These are phyloP conservation scores for Nasturtium officinale DNA, from an alignment of 345 rosid species.

Conservation along the genomic window DNA sequence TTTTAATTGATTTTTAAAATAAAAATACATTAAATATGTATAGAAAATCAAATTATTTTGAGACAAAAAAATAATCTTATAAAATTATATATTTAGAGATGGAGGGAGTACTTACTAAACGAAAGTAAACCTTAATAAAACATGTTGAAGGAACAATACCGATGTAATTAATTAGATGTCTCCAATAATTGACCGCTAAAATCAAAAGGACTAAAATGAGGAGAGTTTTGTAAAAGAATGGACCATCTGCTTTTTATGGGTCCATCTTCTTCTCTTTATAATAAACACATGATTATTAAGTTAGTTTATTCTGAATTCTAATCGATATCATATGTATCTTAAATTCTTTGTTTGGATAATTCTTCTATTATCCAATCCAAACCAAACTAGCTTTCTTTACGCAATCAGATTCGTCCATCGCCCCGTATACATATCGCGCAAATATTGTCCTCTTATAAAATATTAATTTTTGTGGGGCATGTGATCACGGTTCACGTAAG, in stretches of 20 bases:
- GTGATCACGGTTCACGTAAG: not conserved
- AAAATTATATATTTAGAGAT: no score
- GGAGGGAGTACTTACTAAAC: no score
- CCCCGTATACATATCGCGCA: not conserved
- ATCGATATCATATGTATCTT: not conserved
- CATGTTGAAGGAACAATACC: constrained; percentile 17
- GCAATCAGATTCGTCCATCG: constrained; percentile 23
- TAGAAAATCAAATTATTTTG: no score
- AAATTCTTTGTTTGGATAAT: not conserved
- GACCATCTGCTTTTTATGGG: constrained; percentile 24
- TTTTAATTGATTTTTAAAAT: no score
- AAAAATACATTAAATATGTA: no score
- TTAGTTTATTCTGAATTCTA: not conserved
- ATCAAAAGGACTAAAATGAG: constrained; percentile 22
- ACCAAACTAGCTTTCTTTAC: constrained; percentile 29
- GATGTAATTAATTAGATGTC: constrained; percentile 8
- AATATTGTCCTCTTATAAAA: not conserved
- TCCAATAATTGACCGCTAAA: constrained; percentile 33
- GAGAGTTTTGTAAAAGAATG: constrained; percentile 19
- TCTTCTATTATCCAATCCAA: not conserved
- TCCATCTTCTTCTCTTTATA: constrained; percentile 22
- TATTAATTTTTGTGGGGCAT: not conserved
- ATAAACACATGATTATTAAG: not conserved
- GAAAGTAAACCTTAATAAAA: constrained; percentile 14
- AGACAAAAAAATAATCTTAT: no score